Evolutionary conservation across 2,329 filamentous ascomycete species (phyloP).

Genomic region (Ophiostoma pallidulum): DNA sequence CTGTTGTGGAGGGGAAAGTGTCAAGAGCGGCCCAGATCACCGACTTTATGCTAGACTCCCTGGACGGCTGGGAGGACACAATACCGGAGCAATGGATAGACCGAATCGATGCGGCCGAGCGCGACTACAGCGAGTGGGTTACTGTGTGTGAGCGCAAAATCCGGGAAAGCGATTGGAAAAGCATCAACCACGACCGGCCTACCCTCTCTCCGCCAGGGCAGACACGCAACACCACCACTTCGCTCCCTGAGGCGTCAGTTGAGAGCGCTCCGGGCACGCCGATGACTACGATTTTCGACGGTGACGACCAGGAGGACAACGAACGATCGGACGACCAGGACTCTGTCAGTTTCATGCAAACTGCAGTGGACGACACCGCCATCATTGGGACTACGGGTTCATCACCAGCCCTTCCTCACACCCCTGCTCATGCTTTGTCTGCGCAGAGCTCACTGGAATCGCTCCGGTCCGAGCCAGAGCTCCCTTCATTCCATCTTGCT

Average conservation of each 20-base stretch:
- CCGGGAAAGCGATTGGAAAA: conserved; percentile 52
- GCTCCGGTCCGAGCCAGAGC: conserved; percentile 16
- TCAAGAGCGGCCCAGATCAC: conserved; percentile 60
- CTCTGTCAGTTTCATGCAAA: no score
- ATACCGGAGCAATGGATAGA: conserved; percentile 84
- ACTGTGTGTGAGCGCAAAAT: conserved; percentile 65
- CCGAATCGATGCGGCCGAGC: conserved; percentile 70
- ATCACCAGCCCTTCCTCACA: neutral
- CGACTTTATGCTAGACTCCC: conserved; percentile 75
- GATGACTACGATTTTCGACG: neutral
- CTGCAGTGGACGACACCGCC: neutral
- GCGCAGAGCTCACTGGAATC: conserved; percentile 12
- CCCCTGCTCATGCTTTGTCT: conserved; percentile 1
- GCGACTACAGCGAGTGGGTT: conserved; percentile 70
- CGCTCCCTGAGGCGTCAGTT: neutral
- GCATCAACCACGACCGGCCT: neutral
- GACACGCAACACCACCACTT: neutral
- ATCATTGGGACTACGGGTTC: neutral
- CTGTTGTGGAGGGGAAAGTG: conserved; percentile 58
- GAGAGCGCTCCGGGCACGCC: neutral
- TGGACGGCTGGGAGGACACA: conserved; percentile 77
- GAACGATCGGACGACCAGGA: neutral
- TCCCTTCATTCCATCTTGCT: conserved; percentile 32
- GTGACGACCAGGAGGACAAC: neutral
- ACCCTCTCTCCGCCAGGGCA: neutral